These are phyloP conservation scores for Alternaria gansuensis DNA, from an alignment of 2,329 filamentous ascomycete genomes.

Conservation along the genomic window DNA sequence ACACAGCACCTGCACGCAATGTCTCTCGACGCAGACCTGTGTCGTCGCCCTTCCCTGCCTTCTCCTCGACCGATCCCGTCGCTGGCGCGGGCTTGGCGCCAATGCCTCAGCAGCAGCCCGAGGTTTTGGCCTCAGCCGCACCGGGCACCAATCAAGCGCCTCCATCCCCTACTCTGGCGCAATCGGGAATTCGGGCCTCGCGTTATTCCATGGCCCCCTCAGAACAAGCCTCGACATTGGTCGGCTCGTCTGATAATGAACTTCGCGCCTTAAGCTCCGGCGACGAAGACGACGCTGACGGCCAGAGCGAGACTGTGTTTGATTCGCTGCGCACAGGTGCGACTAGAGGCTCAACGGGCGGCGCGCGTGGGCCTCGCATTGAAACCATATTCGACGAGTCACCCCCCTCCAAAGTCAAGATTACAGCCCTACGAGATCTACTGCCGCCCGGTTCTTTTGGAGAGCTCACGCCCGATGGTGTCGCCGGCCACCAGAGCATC, in stretches of 20 bases:
- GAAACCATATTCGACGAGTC: conserved; percentile 86
- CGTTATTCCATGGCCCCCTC: conserved; percentile 65
- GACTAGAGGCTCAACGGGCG: conserved; percentile 69
- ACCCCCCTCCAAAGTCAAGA: conserved; percentile 59
- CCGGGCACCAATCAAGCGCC: conserved; percentile 46
- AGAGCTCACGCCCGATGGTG: conserved; percentile 46
- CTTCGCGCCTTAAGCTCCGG: conserved; percentile 70
- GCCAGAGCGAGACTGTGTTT: conserved; percentile 78
- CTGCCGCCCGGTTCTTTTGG: conserved; percentile 58
- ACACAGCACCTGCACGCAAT: conserved; percentile 23
- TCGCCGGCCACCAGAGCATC: conserved; percentile 55
- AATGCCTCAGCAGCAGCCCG: conserved; percentile 47
- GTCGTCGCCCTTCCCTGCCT: conserved; percentile 40
- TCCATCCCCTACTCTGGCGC: conserved; percentile 48
- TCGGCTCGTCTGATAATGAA: conserved; percentile 73
- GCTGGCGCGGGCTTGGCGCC: conserved; percentile 40
- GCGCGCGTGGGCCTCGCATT: conserved; percentile 73
- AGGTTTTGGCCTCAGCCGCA: conserved; percentile 42
- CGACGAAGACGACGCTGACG: conserved; percentile 81
- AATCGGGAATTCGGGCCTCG: conserved; percentile 55
- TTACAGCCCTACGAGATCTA: conserved; percentile 59
- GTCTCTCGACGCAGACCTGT: conserved; percentile 20
- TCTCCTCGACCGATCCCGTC: conserved; percentile 27
- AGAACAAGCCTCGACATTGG: conserved; percentile 70
- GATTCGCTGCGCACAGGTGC: conserved; percentile 78